phyloP scores from a whole-genome alignment of 2,329 filamentous ascomycete species.

The Penicillium sp. region DNA sequence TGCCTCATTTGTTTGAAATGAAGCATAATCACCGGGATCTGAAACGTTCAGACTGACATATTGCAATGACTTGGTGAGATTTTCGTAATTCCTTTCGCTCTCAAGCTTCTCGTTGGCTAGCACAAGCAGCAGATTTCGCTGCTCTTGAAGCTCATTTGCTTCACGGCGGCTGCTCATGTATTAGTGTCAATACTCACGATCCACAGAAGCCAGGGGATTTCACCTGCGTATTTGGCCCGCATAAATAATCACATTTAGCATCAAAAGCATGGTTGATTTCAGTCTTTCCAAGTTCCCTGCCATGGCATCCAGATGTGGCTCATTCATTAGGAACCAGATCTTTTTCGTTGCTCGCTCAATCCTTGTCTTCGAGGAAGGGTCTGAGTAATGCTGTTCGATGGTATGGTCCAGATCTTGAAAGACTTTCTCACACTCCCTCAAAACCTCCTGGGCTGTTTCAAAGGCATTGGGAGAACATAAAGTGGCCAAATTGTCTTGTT shows the following conservation, averaged over 20 bases:
- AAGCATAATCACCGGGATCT: too few species aligned
- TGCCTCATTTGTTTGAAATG: too few species aligned
- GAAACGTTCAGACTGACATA: too few species aligned
- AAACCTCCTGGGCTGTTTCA: neutral
- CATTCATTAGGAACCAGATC: neutral
- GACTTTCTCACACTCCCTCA: neutral
- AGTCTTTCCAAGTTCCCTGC: neutral
- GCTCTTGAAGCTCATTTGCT: too few species aligned
- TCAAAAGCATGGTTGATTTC: slow-evolving; percentile 4
- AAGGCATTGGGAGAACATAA: slow-evolving; percentile 1
- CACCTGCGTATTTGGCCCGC: slow-evolving; percentile 1
- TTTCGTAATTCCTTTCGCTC: too few species aligned
- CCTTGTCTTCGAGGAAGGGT: neutral
- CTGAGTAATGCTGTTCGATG: neutral
- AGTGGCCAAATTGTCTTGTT: neutral
- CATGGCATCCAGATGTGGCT: neutral
- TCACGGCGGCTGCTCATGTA: too few species aligned
- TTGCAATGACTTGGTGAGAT: too few species aligned
- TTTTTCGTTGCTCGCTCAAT: neutral
- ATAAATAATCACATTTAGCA: slow-evolving; percentile 4
- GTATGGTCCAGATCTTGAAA: neutral
- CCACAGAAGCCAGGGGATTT: too few species aligned
- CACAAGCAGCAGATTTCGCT: too few species aligned
- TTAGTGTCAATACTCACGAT: too few species aligned
- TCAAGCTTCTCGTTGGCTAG: too few species aligned